A percentile compares a stretch with the other conserved stretches of the same genome.
Conservation (phyloP, 1,139 yeast species). For the Protomyces inundatus region DNA sequence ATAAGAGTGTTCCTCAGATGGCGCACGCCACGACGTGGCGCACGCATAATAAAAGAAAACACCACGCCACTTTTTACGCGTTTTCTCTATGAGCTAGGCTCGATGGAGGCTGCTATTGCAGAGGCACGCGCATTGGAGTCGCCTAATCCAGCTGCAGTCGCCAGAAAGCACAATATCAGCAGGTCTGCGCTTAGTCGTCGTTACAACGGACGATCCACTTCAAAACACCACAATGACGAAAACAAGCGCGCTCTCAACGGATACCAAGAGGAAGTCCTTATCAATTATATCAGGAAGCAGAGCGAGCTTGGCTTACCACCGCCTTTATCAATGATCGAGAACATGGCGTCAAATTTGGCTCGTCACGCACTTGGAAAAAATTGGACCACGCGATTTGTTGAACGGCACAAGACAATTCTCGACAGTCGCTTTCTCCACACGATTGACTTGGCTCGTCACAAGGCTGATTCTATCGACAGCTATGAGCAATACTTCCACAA, state of each 20-base stretch:
- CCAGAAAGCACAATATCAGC: neutral
- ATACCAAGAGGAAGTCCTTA: neutral
- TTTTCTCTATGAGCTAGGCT: no score
- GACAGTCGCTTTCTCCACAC: neutral
- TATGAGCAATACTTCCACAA: neutral
- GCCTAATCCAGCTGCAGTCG: neutral
- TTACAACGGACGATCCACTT: neutral
- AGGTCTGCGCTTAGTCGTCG: neutral
- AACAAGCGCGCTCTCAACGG: neutral
- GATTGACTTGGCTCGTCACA: neutral
- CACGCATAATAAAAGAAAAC: no score
- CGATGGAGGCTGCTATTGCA: neutral
- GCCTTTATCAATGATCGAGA: neutral
- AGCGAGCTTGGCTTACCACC: neutral
- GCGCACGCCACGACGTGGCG: no score
- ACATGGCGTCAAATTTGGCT: neutral
- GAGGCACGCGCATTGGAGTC: neutral
- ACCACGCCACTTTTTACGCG: no score
- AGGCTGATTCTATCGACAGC: neutral
- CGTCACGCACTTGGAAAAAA: neutral
- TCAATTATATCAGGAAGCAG: neutral
- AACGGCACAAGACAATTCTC: neutral
- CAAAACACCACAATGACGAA: neutral
- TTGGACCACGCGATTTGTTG: neutral
- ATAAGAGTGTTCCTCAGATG: no score